Conservation (phyloP, 495 filamentous ascomycete species). For the Trichoderma erinaceum region DNA sequence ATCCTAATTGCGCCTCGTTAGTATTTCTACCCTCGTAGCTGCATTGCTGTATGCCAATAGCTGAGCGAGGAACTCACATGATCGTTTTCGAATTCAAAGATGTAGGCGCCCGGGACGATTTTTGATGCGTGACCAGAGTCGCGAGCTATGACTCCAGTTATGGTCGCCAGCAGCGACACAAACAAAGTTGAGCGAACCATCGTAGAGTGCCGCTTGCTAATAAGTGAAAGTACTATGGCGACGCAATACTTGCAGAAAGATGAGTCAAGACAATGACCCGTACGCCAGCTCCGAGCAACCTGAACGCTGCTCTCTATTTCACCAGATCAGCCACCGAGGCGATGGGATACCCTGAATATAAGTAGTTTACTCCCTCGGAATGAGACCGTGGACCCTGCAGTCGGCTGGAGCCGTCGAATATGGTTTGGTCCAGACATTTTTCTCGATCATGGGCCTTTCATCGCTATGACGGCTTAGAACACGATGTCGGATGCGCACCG, state of each 20-base stretch:
- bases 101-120: constrained; percentile 16
- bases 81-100: constrained; percentile 18
- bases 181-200: constrained; percentile 5
- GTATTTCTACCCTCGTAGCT: background rate
- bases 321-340: background rate
- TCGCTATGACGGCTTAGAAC: background rate
- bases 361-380: background rate
- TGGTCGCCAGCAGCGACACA: constrained; percentile 1
- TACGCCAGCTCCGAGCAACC: background rate
- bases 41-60: background rate
- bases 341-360: background rate
- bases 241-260: background rate
- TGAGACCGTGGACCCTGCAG: background rate
- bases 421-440: background rate
- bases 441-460: background rate
- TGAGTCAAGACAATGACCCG: background rate
- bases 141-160: background rate
- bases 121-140: background rate
- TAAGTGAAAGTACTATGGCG: background rate
- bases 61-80: constrained; percentile 7
- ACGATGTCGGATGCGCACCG: background rate
- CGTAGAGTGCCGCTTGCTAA: background rate
- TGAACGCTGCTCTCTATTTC: background rate
- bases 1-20: constrained; percentile 26
- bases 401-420: background rate